These are phyloP conservation scores for Garcia nutans DNA, from an alignment of 345 rosid species.

Conservation along the genomic window DNA sequence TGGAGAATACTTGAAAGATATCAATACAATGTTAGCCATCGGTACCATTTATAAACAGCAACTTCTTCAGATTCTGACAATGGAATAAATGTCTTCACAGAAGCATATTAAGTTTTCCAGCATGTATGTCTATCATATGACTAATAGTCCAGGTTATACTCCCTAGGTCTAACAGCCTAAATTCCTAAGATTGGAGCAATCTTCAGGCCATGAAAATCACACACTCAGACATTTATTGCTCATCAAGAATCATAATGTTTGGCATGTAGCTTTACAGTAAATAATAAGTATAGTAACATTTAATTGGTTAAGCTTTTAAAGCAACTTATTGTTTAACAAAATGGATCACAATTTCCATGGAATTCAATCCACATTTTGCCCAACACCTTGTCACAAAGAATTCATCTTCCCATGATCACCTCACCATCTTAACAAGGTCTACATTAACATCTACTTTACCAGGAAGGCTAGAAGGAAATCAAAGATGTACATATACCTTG, in stretches of 20 bases:
- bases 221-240: background rate
- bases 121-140: background rate
- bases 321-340: background rate
- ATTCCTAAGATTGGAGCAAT: background rate
- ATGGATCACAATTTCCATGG: background rate
- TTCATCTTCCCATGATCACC: background rate
- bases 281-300: background rate
- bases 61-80: background rate
- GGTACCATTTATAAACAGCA: background rate
- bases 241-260: background rate
- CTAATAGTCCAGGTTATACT: slow-evolving; percentile 3
- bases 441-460: background rate
- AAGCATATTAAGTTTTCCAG: background rate
- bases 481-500: slow-evolving; percentile 51
- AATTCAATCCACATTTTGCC: background rate
- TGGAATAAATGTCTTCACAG: background rate
- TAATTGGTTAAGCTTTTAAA: background rate
- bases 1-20: background rate
- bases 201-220: background rate
- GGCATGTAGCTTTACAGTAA: background rate
- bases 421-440: background rate
- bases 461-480: slow-evolving; percentile 8
- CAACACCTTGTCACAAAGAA: background rate
- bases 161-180: background rate
- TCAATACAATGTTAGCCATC: background rate